Base-by-base conservation (phyloP, 164 flowering plant genomes). In the Tetracentron sinense region DNA sequence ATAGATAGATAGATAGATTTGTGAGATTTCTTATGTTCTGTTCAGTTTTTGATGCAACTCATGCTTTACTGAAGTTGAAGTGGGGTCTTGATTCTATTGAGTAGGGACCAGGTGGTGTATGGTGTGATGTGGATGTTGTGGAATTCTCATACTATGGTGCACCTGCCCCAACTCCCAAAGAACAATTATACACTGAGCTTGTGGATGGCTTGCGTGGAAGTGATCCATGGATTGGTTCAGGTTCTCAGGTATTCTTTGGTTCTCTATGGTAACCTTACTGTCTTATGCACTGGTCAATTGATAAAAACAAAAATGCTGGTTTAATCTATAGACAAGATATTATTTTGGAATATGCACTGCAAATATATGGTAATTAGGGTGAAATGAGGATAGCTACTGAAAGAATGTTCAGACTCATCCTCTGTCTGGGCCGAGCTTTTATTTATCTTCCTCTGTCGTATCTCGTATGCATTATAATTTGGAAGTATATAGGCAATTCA, bases 81-180 rank as follows among this genome's bases (percentile, higher is more conserved):
- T n/a, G n/a, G n/a, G n/a, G n/a, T n/a, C n/a, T n/a, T n/a, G n/a
- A n/a, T 26, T 53, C 59, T 51, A 15, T 60, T 62, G 27, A 55
- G 19, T 66, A 87, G 92, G 92, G 92, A 50, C 90, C 92, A 8
- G 92, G 90, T 57, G 90, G 92, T 20, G 81, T 87, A 27, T 87
- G 92, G 90, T 87, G 92, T 62, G 92, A 87, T 68, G 90, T 87
- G 46, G 92, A 87, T 82, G 92, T 87, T 53, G 76, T 87, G 55
- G 92, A 87, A 57, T 85, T 87, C 67, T 83, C 88, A 4, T 87
- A 87, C 62, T 83, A 82, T 75, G 89, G 90, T 63, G 87, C 92
- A 42, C 88, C 88, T 28, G 86, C 77, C 68, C 85, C 82, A 38
- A 63, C 85, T 63, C 85, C 88, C 15, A 85, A 85, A 73, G 92